A percentile compares a stretch with the other conserved stretches of the same genome.
These are phyloP conservation scores for Rubus parviflorus DNA, from an alignment of 306 rosid species.

Conservation along the genomic window DNA sequence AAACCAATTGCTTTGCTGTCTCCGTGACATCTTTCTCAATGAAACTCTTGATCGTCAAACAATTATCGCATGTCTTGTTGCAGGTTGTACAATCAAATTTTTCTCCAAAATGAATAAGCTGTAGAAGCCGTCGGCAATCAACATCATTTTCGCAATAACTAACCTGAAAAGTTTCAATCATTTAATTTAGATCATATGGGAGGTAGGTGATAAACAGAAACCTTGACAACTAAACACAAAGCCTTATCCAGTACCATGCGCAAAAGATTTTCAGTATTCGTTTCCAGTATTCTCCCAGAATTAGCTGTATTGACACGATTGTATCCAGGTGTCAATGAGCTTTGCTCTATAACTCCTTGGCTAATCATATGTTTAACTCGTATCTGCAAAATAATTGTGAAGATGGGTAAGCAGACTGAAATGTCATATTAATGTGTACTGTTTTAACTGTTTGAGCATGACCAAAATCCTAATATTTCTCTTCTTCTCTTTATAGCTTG, in stretches of 20 bases:
- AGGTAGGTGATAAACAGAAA: conserved; percentile 11
- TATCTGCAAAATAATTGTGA: conserved; percentile 53
- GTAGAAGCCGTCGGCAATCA: conserved; percentile 87
- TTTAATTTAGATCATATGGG: conserved; percentile 19
- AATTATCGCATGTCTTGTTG: conserved; percentile 94
- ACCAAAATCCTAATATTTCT: neutral
- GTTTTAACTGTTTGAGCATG: neutral
- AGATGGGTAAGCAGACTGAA: conserved; percentile 17
- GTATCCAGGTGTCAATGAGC: conserved; percentile 53
- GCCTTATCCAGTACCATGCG: conserved; percentile 61
- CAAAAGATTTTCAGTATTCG: conserved; percentile 85
- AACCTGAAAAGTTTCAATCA: conserved; percentile 57
- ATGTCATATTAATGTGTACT: neutral
- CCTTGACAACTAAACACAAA: conserved; percentile 12
- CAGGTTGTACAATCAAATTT: conserved; percentile 79
- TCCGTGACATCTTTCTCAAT: conserved; percentile 85
- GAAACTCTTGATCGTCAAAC: conserved; percentile 63
- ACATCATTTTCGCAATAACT: conserved; percentile 92
- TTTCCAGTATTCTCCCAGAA: conserved; percentile 82
- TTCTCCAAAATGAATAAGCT: conserved; percentile 93
- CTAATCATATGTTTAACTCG: conserved; percentile 89
- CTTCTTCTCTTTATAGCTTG: neutral
- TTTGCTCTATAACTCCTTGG: conserved; percentile 75
- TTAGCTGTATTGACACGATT: conserved; percentile 53
- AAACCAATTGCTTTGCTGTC: conserved; percentile 83